phyloP scores from a whole-genome alignment of 805 yeast species.

The Suhomyces xylopsoci region DNA sequence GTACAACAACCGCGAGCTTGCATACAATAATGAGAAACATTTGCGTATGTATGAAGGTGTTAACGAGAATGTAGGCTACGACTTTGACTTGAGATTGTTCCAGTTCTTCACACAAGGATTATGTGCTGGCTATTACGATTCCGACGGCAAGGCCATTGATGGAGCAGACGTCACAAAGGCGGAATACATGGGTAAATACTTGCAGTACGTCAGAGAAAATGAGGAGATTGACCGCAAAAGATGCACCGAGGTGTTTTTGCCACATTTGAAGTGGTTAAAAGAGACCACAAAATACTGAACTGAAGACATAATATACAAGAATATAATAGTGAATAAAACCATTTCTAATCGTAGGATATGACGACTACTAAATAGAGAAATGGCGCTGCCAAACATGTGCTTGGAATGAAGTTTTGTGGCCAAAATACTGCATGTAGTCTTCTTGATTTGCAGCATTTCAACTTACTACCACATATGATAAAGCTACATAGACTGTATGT shows the following conservation, averaged over 20 bases:
- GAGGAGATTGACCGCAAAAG: constrained; percentile 21
- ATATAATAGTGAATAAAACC: no score
- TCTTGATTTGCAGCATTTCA: no score
- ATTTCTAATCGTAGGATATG: no score
- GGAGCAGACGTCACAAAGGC: constrained; percentile 16
- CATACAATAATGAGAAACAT: constrained; percentile 31
- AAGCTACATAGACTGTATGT: no score
- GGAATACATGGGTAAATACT: constrained; percentile 35
- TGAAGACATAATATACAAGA: no score
- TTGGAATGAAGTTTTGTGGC: no score
- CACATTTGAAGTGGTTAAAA: constrained; percentile 43
- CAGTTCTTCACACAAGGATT: constrained; percentile 38
- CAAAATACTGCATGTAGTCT: no score
- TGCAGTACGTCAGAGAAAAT: constrained; percentile 25
- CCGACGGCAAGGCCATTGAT: constrained; percentile 25
- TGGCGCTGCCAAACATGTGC: no score
- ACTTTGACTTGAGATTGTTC: constrained; percentile 39
- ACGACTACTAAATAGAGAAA: no score
- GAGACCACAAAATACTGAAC: constrained; percentile 28
- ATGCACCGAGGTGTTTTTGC: constrained; percentile 37
- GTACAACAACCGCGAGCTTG: constrained; percentile 33
- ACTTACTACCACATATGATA: no score
- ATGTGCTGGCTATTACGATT: constrained; percentile 33
- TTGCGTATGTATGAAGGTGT: constrained; percentile 39
- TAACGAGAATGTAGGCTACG: constrained; percentile 38